These are phyloP conservation scores for Aspergillus steynii DNA, from an alignment of 495 filamentous ascomycete genomes.

Conservation along the genomic window DNA sequence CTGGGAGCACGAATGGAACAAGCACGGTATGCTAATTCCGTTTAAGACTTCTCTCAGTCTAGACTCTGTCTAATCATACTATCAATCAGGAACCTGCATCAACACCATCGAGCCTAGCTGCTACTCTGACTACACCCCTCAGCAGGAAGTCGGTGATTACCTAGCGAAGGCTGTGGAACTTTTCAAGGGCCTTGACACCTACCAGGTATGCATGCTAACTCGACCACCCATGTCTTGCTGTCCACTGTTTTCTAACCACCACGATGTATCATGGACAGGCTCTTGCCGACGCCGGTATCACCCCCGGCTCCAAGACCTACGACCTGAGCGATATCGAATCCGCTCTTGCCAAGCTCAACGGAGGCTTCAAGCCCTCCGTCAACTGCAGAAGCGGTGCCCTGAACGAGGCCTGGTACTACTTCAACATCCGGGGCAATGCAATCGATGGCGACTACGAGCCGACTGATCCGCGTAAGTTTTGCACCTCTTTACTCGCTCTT, in stretches of 20 bases:
- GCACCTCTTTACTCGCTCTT: not conserved
- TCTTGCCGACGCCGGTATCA: slow-evolving; percentile 63
- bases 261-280: slow-evolving; percentile 32
- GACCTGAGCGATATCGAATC: slow-evolving; percentile 56
- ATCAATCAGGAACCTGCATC: slow-evolving; percentile 45
- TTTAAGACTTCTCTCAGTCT: not conserved
- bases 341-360: slow-evolving; percentile 58
- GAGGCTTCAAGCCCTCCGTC: slow-evolving; percentile 59
- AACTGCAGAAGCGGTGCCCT: slow-evolving; percentile 59
- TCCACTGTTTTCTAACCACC: not conserved
- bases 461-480: slow-evolving; percentile 45
- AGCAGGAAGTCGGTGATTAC: slow-evolving; percentile 60
- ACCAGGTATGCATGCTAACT: slow-evolving; percentile 41
- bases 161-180: slow-evolving; percentile 56
- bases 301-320: slow-evolving; percentile 63
- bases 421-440: slow-evolving; percentile 70
- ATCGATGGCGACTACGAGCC: slow-evolving; percentile 69
- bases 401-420: slow-evolving; percentile 75
- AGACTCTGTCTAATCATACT: not conserved
- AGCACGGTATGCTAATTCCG: slow-evolving; percentile 54
- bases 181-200: slow-evolving; percentile 65
- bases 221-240: not conserved
- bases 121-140: slow-evolving; percentile 63
- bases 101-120: slow-evolving; percentile 68
- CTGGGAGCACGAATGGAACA: slow-evolving; percentile 82